Evolutionary conservation across 2,329 filamentous ascomycete genomes (phyloP).

Genomic region (Exophiala sp.): DNA sequence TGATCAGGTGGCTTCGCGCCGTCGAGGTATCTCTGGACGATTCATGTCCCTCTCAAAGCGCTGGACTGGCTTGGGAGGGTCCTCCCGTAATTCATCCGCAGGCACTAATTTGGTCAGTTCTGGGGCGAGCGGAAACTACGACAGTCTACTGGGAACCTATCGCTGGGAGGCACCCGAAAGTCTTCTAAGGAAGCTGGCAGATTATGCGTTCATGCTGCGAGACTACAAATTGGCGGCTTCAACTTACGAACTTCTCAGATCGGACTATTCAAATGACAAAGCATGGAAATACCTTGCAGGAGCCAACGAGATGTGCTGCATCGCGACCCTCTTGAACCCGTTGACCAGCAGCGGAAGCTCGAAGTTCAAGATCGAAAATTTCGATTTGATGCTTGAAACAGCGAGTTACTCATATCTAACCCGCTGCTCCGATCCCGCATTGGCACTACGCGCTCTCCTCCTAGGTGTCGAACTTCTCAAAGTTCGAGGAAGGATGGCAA

Average conservation of each 20-base stretch:
- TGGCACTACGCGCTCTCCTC: constrained; percentile 69
- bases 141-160: constrained; percentile 72
- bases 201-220: constrained; percentile 93
- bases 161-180: constrained; percentile 78
- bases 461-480: constrained; percentile 77
- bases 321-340: constrained; percentile 73
- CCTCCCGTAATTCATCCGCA: constrained; percentile 54
- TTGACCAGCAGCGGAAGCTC: constrained; percentile 60
- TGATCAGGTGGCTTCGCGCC: constrained; percentile 86
- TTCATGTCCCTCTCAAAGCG: constrained; percentile 91
- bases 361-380: constrained; percentile 70
- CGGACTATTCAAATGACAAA: constrained; percentile 90
- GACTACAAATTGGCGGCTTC: constrained; percentile 91
- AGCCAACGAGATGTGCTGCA: constrained; percentile 87
- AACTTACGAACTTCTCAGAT: constrained; percentile 82
- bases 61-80: constrained; percentile 73
- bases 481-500: constrained; percentile 68
- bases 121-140: constrained; percentile 59
- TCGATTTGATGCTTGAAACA: constrained; percentile 83
- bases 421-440: constrained; percentile 71
- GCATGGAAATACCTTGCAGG: constrained; percentile 95
- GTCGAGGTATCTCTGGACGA: constrained; percentile 82
- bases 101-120: constrained; percentile 47
- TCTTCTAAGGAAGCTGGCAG: constrained; percentile 83
- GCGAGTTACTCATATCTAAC: constrained; percentile 90